Percentiles rank a stretch among this genome's conserved stretches.
Evolutionary conservation across 345 rosid genomes (phyloP).

Genomic region (Cardamine resedifolia): DNA sequence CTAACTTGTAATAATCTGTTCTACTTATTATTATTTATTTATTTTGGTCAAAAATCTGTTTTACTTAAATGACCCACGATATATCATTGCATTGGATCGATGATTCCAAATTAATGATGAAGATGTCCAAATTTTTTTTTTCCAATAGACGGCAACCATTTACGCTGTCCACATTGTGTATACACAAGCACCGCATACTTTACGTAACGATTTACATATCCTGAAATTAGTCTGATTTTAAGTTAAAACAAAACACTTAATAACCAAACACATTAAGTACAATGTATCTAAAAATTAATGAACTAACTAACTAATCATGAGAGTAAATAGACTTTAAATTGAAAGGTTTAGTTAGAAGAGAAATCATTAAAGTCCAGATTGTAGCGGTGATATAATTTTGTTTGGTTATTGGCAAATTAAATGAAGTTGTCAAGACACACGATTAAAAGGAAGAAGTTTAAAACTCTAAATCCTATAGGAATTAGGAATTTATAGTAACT

Average conservation of each 20-base stretch:
- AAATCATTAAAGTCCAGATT: not conserved
- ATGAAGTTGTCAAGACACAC: not conserved
- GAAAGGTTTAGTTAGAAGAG: not conserved
- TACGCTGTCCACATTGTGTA: slow-evolving; percentile 1
- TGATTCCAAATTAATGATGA: not conserved
- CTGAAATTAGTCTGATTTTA: not conserved
- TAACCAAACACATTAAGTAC: not conserved
- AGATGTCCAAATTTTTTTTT: not conserved
- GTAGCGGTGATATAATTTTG: not conserved
- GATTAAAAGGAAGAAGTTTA: not conserved
- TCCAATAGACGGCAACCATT: not conserved
- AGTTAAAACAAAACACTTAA: not conserved
- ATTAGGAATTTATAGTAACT: slow-evolving; percentile 14
- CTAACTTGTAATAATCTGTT: slow-evolving; percentile 11
- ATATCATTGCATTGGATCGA: not conserved
- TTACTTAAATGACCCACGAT: slow-evolving; percentile 7
- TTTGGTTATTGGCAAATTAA: not conserved
- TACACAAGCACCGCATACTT: slow-evolving; percentile 12
- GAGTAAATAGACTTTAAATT: not conserved
- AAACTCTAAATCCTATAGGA: not conserved
- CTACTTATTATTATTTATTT: not conserved
- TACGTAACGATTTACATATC: slow-evolving; percentile 15
- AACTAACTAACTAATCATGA: not conserved
- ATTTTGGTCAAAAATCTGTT: not conserved
- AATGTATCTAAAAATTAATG: not conserved